Conservation (phyloP, 108 stramenopile genomes). For the Nitzschia palea region DNA sequence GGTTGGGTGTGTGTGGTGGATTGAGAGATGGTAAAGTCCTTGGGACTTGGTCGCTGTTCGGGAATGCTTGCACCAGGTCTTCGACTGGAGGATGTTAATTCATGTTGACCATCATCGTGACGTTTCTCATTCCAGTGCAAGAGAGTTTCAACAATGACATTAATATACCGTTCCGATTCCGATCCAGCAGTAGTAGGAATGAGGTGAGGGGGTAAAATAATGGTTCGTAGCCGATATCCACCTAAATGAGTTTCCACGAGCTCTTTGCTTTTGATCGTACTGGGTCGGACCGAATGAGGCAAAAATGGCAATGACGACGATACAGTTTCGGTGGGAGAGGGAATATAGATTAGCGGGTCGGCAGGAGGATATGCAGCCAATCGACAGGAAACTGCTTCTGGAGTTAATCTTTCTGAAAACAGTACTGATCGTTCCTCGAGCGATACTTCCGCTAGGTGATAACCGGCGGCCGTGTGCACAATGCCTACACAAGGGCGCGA, state of each 20-base stretch:
- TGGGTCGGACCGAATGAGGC: slow-evolving; percentile 4
- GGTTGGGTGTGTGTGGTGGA: slow-evolving; percentile 44
- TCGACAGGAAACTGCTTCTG: slow-evolving; percentile 83
- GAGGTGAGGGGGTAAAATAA: slow-evolving; percentile 20
- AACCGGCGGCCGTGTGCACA: slow-evolving; percentile 64
- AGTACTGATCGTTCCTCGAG: slow-evolving; percentile 70
- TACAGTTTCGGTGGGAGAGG: slow-evolving; percentile 36
- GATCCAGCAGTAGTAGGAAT: slow-evolving; percentile 25
- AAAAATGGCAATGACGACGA: slow-evolving; percentile 19
- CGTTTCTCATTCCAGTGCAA: slow-evolving; percentile 17
- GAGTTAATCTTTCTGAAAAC: slow-evolving; percentile 76
- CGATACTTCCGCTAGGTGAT: slow-evolving; percentile 72
- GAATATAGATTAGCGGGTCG: slow-evolving; percentile 73
- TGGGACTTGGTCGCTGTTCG: background rate
- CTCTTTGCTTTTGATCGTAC: background rate
- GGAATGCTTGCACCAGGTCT: background rate
- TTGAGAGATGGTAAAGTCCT: slow-evolving; percentile 31
- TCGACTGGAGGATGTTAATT: background rate
- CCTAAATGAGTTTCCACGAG: slow-evolving; percentile 15
- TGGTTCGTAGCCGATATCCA: slow-evolving; percentile 26
- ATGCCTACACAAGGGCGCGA: slow-evolving; percentile 82
- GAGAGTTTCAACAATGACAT: slow-evolving; percentile 25
- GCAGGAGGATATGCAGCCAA: slow-evolving; percentile 79
- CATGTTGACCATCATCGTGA: slow-evolving; percentile 21
- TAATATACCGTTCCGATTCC: slow-evolving; percentile 36